Evolutionary conservation across 495 filamentous ascomycete species (phyloP), one percentile per base, ranked within the genome.

Genomic region (Trichocladium uniseriatum): DNA sequence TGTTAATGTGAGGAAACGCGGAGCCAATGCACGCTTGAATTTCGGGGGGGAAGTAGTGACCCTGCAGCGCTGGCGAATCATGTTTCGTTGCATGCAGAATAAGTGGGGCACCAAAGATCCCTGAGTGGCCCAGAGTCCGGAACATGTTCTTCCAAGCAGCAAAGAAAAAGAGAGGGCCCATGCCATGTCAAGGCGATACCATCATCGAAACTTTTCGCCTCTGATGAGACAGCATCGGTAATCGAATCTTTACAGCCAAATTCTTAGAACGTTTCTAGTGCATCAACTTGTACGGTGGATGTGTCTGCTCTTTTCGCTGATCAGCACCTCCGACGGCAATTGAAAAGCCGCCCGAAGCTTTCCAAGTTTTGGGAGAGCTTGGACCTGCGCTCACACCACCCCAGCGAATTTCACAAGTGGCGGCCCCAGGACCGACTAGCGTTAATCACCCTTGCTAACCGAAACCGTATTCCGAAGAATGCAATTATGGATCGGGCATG

Each of bases 1-100:
- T 60, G 58, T 59, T 64, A 64, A 64, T 64, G 61, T 59, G 61
- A 61, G 55, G 48, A 49, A 55, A 54, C 45, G 52, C 45, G 50
- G 55, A 58, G 50, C 55, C 45, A n/a, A 50, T 49, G 43, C 52
- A 58, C 52, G 48, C 50, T 14, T 56, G 54, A 56, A 60, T 50
- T 58, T 61, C 51, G 55, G 55, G 60, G 53, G 50, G 45, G 22
- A 40, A 24, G 52, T 31, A 48, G 49, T 24, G 49, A 40, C 49
- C 51, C 53, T 57, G 55, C 13, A 9, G 6, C 8, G 5, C 42
- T 48, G 49, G 43, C 60, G 38, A 63, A 59, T 59, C 49, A 49
- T 7, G 3, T 7, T 8, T 7, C 15, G 3, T 20, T 42, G 36
- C 41, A 35, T 45, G 48, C 45, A 44, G 45, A 22, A 53, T 38